phyloP scores from a whole-genome alignment of 495 filamentous ascomycete genomes.

The Penicillium antarcticum region DNA sequence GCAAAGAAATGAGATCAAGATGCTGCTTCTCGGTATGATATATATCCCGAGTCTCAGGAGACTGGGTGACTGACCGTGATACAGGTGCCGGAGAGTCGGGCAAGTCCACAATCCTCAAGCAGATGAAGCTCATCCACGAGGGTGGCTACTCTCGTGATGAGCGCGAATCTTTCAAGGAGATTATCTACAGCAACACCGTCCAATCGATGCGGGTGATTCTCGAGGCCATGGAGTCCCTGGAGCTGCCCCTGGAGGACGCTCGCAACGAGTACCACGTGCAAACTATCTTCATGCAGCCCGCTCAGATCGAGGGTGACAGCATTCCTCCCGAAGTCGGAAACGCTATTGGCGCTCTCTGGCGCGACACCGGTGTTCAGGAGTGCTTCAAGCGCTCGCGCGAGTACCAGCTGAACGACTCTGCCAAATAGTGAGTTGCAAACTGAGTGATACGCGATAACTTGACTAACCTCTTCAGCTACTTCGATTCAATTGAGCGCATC shows the following conservation, averaged over 20 bases:
- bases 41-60: not conserved
- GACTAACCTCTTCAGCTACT: conserved; percentile 64
- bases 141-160: conserved; percentile 56
- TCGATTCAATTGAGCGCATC: conserved; percentile 91
- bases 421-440: conserved; percentile 77
- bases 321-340: conserved; percentile 91
- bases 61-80: conserved; percentile 9
- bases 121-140: conserved; percentile 79
- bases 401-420: conserved; percentile 97
- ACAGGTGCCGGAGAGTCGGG: conserved; percentile 98
- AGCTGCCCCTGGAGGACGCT: conserved; percentile 82
- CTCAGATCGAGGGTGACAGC: conserved; percentile 92
- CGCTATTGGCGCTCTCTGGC: conserved; percentile 92
- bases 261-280: conserved; percentile 91
- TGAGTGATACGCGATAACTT: not conserved
- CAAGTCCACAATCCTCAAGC: conserved; percentile 98
- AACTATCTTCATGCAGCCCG: conserved; percentile 93
- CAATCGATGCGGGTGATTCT: conserved; percentile 96
- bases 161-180: conserved; percentile 74
- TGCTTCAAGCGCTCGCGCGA: conserved; percentile 94
- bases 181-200: conserved; percentile 97
- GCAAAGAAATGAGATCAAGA: conserved; percentile 98
- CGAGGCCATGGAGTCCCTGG: conserved; percentile 93
- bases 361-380: conserved; percentile 89
- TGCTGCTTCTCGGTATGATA: conserved; percentile 89